Evolutionary conservation across 2,329 filamentous ascomycete genomes (phyloP).

Genomic region (Aspergillus fumigatus): DNA sequence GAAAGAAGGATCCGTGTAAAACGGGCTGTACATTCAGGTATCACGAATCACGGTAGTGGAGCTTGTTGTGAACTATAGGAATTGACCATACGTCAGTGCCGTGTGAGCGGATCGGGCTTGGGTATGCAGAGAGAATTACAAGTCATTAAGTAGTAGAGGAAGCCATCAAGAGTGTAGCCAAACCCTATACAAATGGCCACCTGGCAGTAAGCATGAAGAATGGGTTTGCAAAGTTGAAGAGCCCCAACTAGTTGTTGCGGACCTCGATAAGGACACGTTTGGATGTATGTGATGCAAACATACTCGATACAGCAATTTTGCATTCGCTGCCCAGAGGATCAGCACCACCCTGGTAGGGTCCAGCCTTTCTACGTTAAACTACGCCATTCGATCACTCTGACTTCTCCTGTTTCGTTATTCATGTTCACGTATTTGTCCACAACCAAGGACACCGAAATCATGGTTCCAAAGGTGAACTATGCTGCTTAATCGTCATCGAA

Average conservation of each 20-base stretch:
- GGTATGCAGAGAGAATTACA: not conserved
- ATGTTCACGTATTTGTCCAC: not conserved
- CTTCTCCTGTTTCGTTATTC: not conserved
- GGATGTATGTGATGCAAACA: conserved; percentile 12
- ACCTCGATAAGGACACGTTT: conserved; percentile 21
- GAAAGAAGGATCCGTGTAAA: not conserved
- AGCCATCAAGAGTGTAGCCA: conserved; percentile 26
- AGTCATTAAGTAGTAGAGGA: conserved; percentile 9
- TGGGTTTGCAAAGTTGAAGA: conserved; percentile 7
- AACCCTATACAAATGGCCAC: conserved; percentile 26
- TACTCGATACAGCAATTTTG: conserved; percentile 11
- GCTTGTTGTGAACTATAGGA: not conserved
- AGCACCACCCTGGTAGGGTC: not conserved
- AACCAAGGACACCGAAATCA: not conserved
- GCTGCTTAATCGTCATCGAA: conserved; percentile 39
- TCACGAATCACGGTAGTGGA: not conserved
- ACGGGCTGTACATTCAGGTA: not conserved
- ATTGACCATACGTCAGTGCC: not conserved
- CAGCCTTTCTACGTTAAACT: not conserved
- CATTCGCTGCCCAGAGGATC: conserved; percentile 11
- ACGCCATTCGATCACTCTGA: not conserved
- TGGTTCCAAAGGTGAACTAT: not conserved
- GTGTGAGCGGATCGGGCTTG: not conserved
- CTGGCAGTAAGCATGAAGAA: conserved; percentile 24
- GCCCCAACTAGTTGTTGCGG: conserved; percentile 5